These are phyloP conservation scores for Elsinoe batatas DNA, from an alignment of 2,329 filamentous ascomycete genomes.

Conservation along the genomic window DNA sequence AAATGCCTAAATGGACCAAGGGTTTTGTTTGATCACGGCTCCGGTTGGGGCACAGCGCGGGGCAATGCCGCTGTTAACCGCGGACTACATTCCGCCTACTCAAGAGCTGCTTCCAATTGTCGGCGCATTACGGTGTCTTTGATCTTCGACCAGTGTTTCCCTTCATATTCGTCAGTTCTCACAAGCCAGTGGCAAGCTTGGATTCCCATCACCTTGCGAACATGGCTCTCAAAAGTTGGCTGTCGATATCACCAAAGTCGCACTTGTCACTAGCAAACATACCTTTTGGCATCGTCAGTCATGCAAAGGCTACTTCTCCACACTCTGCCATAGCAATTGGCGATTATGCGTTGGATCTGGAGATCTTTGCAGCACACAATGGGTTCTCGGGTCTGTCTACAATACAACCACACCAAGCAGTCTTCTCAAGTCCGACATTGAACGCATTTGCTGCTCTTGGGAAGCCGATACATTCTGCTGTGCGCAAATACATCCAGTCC, in stretches of 20 bases:
- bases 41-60: not conserved
- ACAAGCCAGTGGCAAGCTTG: not conserved
- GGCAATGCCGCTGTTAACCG: not conserved
- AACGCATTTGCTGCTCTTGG: constrained; percentile 68
- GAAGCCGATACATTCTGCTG: constrained; percentile 54
- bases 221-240: constrained; percentile 43
- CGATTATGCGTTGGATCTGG: constrained; percentile 59
- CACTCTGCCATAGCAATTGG: constrained; percentile 65
- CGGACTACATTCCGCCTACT: not conserved
- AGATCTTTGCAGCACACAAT: constrained; percentile 47
- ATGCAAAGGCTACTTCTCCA: constrained; percentile 43
- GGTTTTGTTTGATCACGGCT: not conserved
- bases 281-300: constrained; percentile 73
- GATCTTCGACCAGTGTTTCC: not conserved
- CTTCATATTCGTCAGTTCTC: not conserved
- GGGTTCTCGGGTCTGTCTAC: constrained; percentile 51
- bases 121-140: not conserved
- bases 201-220: not conserved
- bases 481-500: constrained; percentile 59
- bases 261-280: constrained; percentile 73
- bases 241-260: constrained; percentile 48
- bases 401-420: constrained; percentile 47
- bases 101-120: not conserved
- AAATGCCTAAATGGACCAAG: no score
- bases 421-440: constrained; percentile 56